phyloP scores from a whole-genome alignment of 495 filamentous ascomycete genomes.

The Articulospora tetracladia region DNA sequence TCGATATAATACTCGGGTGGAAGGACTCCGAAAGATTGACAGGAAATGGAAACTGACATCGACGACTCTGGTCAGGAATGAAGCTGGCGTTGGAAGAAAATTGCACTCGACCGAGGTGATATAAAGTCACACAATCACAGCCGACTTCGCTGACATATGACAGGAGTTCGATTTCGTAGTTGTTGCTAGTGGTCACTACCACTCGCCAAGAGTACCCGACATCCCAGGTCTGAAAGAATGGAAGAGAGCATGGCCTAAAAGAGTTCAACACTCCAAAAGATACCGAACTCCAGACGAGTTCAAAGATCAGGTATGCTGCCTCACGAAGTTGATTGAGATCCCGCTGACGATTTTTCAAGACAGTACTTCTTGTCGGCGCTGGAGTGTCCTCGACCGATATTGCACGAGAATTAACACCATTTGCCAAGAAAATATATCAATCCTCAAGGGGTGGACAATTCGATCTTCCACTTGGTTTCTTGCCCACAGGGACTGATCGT shows the following conservation, averaged over 20 bases:
- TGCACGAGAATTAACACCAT: conserved; percentile 33
- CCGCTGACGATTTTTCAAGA: conserved; percentile 52
- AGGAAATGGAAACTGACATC: conserved; percentile 47
- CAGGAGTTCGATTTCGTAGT: conserved; percentile 70
- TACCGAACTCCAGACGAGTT: conserved; percentile 63
- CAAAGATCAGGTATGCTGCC: conserved; percentile 43
- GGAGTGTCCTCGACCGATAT: conserved; percentile 81
- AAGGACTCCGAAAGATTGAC: conserved; percentile 47
- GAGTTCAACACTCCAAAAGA: conserved; percentile 75
- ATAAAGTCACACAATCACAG: background rate
- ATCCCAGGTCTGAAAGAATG: conserved; percentile 55
- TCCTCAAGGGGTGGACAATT: conserved; percentile 41
- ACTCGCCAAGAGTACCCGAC: conserved; percentile 64
- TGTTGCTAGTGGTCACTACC: conserved; percentile 80
- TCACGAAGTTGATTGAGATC: conserved; percentile 48
- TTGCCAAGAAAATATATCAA: conserved; percentile 38
- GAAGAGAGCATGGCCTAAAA: conserved; percentile 54
- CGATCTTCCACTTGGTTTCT: conserved; percentile 41
- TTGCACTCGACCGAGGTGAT: conserved; percentile 11
- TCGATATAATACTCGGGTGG: conserved; percentile 54
- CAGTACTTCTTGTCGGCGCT: conserved; percentile 67
- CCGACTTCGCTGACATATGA: background rate
- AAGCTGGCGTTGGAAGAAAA: conserved; percentile 25
- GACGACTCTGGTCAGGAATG: conserved; percentile 24
- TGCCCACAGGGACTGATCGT: conserved; percentile 46